phyloP scores from a whole-genome alignment of 805 yeast species.

The Yarrowia divulgata region DNA sequence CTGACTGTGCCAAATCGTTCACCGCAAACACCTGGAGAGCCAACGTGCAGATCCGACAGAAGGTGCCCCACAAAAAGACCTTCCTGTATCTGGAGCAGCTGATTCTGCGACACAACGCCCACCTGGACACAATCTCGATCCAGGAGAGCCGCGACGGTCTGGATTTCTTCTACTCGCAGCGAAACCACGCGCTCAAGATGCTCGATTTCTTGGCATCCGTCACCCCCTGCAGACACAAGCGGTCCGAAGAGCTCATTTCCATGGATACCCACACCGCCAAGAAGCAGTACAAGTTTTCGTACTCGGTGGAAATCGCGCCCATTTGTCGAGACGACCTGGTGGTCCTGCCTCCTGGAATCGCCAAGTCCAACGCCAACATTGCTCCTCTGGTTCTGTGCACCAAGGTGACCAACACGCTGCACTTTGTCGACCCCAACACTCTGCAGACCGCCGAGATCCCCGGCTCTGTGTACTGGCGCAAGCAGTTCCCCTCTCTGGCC shows the following conservation, averaged over 20 bases:
- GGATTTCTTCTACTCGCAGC: constrained; percentile 85
- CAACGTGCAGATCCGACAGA: constrained; percentile 94
- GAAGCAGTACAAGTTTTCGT: constrained; percentile 86
- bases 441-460: constrained; percentile 78
- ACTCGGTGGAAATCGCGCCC: constrained; percentile 90
- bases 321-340: constrained; percentile 93
- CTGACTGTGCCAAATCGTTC: constrained; percentile 94
- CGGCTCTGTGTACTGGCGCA: constrained; percentile 77
- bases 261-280: constrained; percentile 89
- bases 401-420: constrained; percentile 76
- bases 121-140: constrained; percentile 87
- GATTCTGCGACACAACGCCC: constrained; percentile 89
- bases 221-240: constrained; percentile 79
- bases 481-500: constrained; percentile 75
- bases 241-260: constrained; percentile 86
- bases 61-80: constrained; percentile 93
- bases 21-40: constrained; percentile 97
- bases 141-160: constrained; percentile 90
- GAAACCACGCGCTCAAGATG: constrained; percentile 92
- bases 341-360: constrained; percentile 80
- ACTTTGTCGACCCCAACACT: constrained; percentile 81
- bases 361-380: constrained; percentile 80
- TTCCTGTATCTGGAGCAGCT: constrained; percentile 90
- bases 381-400: constrained; percentile 82
- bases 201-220: constrained; percentile 83